Evolutionary conservation across 2,329 filamentous ascomycete genomes (phyloP), one percentile per base, ranked within the genome.

Genomic region (Rasamsonia emersonii): DNA sequence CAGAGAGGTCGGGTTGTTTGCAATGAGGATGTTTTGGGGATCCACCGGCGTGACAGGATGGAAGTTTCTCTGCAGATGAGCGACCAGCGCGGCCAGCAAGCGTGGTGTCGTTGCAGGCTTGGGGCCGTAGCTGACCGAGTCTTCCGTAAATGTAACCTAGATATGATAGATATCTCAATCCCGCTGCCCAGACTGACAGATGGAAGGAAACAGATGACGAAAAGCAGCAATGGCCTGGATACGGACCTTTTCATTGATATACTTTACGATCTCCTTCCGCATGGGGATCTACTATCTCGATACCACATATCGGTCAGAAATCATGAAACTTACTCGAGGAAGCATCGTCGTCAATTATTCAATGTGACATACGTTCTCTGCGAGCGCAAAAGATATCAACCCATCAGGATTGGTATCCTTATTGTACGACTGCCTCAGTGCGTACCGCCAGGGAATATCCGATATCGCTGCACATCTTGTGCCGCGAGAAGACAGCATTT

Each of bases 61-160:
- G 38, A 70, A 61, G 28, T 61, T 45, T 14, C 41, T 50, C 36
- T 64, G 67, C 30, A 70, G 42, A 39, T 65, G 58, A 3, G 41
- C 44, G 9, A 64, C 56, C 36, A 67, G 53, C 1, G 58, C 59
- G 3, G 36, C 41, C 0, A 58, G 58, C 11, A 70, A 52, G n/a
- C 54, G 48, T 9, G 40, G 41, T 14, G 53, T 56, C 4, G 62
- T 59, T 37, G 46, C 52, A 5, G 60, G 54, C 4, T 56, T 56
- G 28, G 58, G 54, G 18, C 54, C 50, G 43, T 70, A 69, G 31
- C 55, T 56, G 32, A 65, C 49, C 5, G 58, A 54, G 25, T 50
- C 36, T 26, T 6, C 11, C 9, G 24, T 7, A 11, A 26, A 5
- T 6, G 11, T 26, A 13, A 26, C 24, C 24, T 26, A 13, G 15